Percentiles rank a stretch among this genome's conserved stretches.
These are phyloP conservation scores for Trichoderma sp. DNA, from an alignment of 2,329 filamentous ascomycete genomes.

Conservation along the genomic window DNA sequence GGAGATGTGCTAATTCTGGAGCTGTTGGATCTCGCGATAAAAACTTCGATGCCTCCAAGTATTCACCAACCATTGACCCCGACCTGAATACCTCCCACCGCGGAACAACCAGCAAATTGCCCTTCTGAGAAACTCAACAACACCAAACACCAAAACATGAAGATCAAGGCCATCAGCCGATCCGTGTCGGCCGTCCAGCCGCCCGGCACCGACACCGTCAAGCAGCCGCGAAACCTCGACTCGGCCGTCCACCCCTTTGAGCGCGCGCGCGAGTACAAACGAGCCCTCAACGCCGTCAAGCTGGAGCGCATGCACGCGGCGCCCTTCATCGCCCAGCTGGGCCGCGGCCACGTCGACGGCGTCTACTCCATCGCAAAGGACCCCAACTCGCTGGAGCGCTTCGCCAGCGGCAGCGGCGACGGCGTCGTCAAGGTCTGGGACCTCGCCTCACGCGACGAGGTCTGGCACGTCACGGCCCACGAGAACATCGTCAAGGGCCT, in stretches of 20 bases:
- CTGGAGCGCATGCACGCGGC: slow-evolving; percentile 83
- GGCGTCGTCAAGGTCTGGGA: slow-evolving; percentile 95
- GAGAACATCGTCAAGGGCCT: slow-evolving; percentile 92
- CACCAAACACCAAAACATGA: slow-evolving; percentile 37
- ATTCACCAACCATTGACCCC: background rate
- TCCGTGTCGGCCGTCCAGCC: slow-evolving; percentile 63
- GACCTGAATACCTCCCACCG: background rate
- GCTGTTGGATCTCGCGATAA: background rate
- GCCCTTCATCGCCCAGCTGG: slow-evolving; percentile 78
- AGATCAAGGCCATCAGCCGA: slow-evolving; percentile 65
- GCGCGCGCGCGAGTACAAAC: slow-evolving; percentile 69
- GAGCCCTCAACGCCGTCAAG: slow-evolving; percentile 74
- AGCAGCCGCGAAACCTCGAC: slow-evolving; percentile 70
- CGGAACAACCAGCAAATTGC: background rate
- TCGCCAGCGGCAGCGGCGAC: slow-evolving; percentile 84
- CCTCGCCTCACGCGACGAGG: slow-evolving; percentile 65
- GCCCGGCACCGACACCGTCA: slow-evolving; percentile 62
- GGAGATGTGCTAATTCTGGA: background rate
- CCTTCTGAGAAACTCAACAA: background rate
- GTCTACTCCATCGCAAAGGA: slow-evolving; percentile 77
- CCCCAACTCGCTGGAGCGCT: slow-evolving; percentile 66
- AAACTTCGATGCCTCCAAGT: background rate
- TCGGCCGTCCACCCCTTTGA: slow-evolving; percentile 88
- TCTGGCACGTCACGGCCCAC: slow-evolving; percentile 78
- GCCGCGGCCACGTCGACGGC: slow-evolving; percentile 88